Evolutionary conservation across 176 grass and related monocot species (phyloP), one percentile per base, ranked within the genome.

Genomic region (Leersia perrieri): DNA sequence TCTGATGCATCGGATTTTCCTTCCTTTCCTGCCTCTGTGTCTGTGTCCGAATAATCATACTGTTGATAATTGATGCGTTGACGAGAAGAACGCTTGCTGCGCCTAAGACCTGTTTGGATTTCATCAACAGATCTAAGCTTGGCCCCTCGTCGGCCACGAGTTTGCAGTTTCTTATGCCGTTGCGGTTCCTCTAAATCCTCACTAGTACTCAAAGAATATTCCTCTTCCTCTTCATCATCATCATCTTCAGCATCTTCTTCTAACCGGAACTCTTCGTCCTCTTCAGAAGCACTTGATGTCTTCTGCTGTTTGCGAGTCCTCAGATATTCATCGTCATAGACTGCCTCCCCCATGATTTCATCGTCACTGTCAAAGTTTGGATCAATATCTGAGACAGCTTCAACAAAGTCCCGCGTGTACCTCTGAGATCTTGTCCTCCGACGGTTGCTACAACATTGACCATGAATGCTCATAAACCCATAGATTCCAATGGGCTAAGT

Each of bases 271-370:
- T 99, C 97, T 87, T 99, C 97, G 23, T 99, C 97, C 20, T 80
- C 97, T 80, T 99, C 97, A 25, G 97, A 99, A 33, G 81, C 93
- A 33, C 97, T 99, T 38, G 88, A 89, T 68, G 79, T 30, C 63
- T 92, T 93, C 69, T 89, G 85, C 16, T 88, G 90, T 84, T 99
- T 95, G 62, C 90, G 90, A 63, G 26, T 99, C 90, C 88, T 91
- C 63, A 99, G 74, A 80, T 99, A 99, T 79, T 93, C 92, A 7
- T 99, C 97, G 60, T 99, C 97, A 68, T 99, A 99, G 12, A 99
- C 97, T n/a, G 93, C 97, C 84, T 99, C 97, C 29, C 97, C 97
- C 62, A 99, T 92, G 73, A 99, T 99, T 78, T 99, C 97, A 71
- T 97, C 97, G 23, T 97, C 95, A 0, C 92, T 97, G 34, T 90